These are phyloP conservation scores for Baorangia bicolor DNA, from an alignment of 768 basidiomycete genomes.

Conservation along the genomic window DNA sequence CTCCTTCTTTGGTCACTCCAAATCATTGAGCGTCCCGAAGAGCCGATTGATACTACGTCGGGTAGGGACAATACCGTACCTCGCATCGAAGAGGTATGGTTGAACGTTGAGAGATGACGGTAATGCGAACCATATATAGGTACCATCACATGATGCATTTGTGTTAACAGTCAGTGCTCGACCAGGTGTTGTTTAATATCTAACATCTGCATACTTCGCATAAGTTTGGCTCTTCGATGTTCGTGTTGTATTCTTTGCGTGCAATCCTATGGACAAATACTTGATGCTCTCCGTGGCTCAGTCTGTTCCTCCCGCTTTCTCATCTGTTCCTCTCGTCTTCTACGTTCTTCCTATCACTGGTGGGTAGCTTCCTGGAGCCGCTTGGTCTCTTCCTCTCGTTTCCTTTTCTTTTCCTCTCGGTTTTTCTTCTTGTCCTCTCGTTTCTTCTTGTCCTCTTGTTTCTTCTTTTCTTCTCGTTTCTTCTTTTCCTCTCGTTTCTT, in stretches of 20 bases:
- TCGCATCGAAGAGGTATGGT: constrained; percentile 23
- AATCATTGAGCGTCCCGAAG: constrained; percentile 43
- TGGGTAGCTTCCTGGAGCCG: not conserved
- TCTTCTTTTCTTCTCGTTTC: constrained; percentile 32
- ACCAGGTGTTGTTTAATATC: too few relatives aligned
- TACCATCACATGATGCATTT: not conserved
- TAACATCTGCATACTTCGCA: too few relatives aligned
- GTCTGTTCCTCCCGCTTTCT: too few relatives aligned
- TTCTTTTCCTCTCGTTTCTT: not conserved
- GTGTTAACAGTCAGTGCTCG: too few relatives aligned
- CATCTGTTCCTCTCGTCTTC: too few relatives aligned
- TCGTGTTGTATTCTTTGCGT: too few relatives aligned
- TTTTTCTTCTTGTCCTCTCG: not conserved
- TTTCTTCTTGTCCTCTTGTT: constrained; percentile 37
- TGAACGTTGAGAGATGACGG: constrained; percentile 22
- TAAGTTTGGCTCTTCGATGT: too few relatives aligned
- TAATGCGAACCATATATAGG: not conserved
- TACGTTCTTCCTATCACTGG: too few relatives aligned
- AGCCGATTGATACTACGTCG: constrained; percentile 53
- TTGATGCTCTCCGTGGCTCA: too few relatives aligned
- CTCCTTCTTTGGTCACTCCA: constrained; percentile 62
- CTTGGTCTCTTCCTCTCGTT: not conserved
- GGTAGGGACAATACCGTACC: constrained; percentile 57
- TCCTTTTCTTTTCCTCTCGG: not conserved
- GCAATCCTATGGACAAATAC: too few relatives aligned